Percentiles rank a stretch among this genome's conserved stretches.
phyloP scores from a whole-genome alignment of 148 eudicot genomes.

The Nyssa sinensis region DNA sequence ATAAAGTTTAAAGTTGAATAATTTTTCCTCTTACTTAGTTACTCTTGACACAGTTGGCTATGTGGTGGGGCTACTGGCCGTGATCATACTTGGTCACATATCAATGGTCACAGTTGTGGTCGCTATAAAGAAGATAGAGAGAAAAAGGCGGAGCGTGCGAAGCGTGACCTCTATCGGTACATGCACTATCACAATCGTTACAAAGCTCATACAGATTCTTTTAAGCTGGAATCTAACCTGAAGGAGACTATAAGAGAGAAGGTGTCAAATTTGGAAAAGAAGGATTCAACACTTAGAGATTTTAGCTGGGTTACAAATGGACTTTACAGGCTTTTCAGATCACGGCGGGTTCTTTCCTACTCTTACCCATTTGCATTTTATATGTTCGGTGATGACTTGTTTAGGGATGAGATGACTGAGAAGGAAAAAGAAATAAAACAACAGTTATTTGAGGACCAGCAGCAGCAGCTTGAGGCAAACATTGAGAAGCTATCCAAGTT shows the following conservation, averaged over 20 bases:
- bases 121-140: slow-evolving; percentile 56
- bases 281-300: slow-evolving; percentile 39
- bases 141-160: slow-evolving; percentile 45
- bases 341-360: slow-evolving; percentile 65
- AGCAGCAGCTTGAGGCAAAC: slow-evolving; percentile 76
- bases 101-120: slow-evolving; percentile 58
- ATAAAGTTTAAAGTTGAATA: neutral
- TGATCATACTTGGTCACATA: slow-evolving; percentile 50
- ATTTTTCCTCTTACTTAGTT: slow-evolving; percentile 6
- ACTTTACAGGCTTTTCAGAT: slow-evolving; percentile 61
- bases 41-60: slow-evolving; percentile 45
- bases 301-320: slow-evolving; percentile 74
- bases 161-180: slow-evolving; percentile 55
- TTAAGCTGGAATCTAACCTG: slow-evolving; percentile 54
- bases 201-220: slow-evolving; percentile 76
- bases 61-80: slow-evolving; percentile 62
- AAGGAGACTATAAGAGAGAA: slow-evolving; percentile 45
- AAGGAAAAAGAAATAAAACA: slow-evolving; percentile 52
- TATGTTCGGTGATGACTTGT: slow-evolving; percentile 73
- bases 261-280: slow-evolving; percentile 39
- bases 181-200: slow-evolving; percentile 67
- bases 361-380: slow-evolving; percentile 78
- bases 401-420: slow-evolving; percentile 60
- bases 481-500: slow-evolving; percentile 69
- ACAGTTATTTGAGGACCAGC: slow-evolving; percentile 73